Base-by-base conservation (phyloP, 495 filamentous ascomycete genomes). In the Apodospora peruviana region DNA sequence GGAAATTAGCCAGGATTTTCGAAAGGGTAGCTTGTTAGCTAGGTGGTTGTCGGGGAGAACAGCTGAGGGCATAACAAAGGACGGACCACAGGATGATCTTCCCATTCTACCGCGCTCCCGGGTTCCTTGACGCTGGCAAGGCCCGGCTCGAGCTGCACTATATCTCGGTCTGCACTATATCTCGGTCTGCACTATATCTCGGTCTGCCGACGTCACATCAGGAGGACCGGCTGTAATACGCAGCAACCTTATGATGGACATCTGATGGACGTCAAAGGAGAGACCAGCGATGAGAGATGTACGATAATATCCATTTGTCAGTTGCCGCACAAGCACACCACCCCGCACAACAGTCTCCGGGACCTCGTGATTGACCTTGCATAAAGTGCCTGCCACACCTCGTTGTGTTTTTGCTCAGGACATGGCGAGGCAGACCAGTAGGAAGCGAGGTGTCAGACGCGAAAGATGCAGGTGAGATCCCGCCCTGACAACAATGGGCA, bases 301-400 rank as follows among this genome's bases (percentile, higher is more conserved):
- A n/a, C n/a, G n/a, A n/a, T n/a, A 23, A 37, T 21, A 22, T 25
- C 45, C 36, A 38, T 50, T 35, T 42, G n/a, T 34, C 32, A 51
- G 40, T 40, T 51, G 29, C 48, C 48, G 41, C 34, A 36, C 10
- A 22, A 16, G 23, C 35, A 20, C 23, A 2, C 4, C 16, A 5
- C 49, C 35, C 48, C 41, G 21, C 40, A 32, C 39, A 45, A 44
- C 51, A 43, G 34, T 20, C 8, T 17, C 19, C 23, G 16, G 40
- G 45, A 43, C 45, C 54, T 50, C 50, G 54, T 57, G 54, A 57
- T 50, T 27, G 35, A 40, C 41, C 20, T 41, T 39, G 50, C 45
- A 47, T 50, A 57, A 22, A 50, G 45, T 57, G 37, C 19, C 41
- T 57, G 41, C 23, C 49, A 52, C 54, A 57, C 50, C 38, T 36